Conservation (phyloP, 192 early-diverging fungal species). For the Linnemannia exigua region DNA sequence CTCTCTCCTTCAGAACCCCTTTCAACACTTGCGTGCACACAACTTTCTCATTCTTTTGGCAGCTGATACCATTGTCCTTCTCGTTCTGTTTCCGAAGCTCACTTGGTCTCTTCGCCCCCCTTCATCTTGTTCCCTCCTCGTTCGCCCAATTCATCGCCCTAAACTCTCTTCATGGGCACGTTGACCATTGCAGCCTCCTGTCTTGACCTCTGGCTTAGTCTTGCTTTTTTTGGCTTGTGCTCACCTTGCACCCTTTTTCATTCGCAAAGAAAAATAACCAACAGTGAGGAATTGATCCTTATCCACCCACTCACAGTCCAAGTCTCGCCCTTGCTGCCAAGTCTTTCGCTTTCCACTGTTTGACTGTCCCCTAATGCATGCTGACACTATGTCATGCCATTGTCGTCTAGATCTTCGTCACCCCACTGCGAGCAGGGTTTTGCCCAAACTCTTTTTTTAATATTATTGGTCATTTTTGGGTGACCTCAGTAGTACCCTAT, state of each 20-base stretch:
- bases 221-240: neutral
- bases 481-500: neutral
- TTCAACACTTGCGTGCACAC: neutral
- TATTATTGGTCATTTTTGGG: neutral
- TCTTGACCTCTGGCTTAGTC: neutral
- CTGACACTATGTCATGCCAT: neutral
- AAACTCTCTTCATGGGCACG: neutral
- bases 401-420: no score
- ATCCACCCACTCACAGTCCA: neutral
- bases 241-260: neutral
- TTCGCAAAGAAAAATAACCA: neutral
- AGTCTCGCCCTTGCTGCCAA: slow-evolving; percentile 1
- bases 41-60: neutral
- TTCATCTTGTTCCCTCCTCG: no score
- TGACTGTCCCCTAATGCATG: neutral
- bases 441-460: neutral
- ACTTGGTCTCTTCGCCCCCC: neutral
- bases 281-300: neutral
- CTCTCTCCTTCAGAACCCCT: neutral
- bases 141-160: no score
- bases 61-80: neutral
- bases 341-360: neutral
- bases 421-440: no score
- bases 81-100: neutral
- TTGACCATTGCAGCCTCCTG: neutral